Evolutionary conservation across 495 filamentous ascomycete genomes (phyloP).

Genomic region (Parathielavia hyrcaniae): DNA sequence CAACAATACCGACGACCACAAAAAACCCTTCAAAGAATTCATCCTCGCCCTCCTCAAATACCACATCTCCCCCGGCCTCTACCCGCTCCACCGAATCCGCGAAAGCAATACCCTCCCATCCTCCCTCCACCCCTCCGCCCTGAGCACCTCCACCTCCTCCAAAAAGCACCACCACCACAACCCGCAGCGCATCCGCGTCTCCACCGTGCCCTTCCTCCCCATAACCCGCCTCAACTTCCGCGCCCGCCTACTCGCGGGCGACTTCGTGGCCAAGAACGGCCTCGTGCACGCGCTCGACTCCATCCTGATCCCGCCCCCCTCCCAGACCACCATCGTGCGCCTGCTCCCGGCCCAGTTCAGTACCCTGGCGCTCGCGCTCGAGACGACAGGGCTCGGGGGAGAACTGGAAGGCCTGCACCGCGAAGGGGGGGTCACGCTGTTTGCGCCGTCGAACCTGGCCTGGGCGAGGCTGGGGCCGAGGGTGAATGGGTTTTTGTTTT

Average conservation of each 20-base stretch:
- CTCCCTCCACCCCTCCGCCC: conserved; percentile 45
- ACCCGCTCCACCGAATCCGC: conserved; percentile 53
- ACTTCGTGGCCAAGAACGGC: conserved; percentile 66
- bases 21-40: conserved; percentile 51
- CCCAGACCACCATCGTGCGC: conserved; percentile 52
- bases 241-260: conserved; percentile 51
- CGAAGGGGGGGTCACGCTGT: conserved; percentile 53
- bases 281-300: conserved; percentile 69
- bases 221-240: conserved; percentile 67
- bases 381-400: conserved; percentile 58
- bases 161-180: conserved; percentile 37
- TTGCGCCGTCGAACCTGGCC: conserved; percentile 70
- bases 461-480: conserved; percentile 62
- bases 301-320: conserved; percentile 68
- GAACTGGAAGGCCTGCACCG: conserved; percentile 13
- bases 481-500: conserved; percentile 75
- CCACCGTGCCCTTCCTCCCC: conserved; percentile 46
- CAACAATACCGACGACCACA: neutral
- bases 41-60: conserved; percentile 62
- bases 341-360: conserved; percentile 66
- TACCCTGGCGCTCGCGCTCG: conserved; percentile 65
- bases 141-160: conserved; percentile 53
- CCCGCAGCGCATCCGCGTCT: conserved; percentile 55
- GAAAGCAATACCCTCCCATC: conserved; percentile 66
- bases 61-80: conserved; percentile 60